Conservation (phyloP, 495 filamentous ascomycete species). For the Aspergillus carlsbadensis region DNA sequence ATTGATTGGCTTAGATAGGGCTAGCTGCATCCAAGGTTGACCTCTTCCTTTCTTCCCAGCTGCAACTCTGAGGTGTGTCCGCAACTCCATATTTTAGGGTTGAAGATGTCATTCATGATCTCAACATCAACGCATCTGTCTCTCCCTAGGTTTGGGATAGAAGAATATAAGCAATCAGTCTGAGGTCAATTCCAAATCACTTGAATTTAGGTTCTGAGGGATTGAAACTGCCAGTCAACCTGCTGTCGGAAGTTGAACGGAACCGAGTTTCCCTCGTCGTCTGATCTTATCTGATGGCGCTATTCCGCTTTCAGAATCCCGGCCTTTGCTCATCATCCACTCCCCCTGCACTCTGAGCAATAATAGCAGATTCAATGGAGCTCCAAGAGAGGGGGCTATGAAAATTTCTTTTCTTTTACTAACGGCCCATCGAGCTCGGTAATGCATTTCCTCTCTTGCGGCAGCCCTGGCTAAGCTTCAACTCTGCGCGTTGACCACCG, state of each 20-base stretch:
- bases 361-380: neutral
- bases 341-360: neutral
- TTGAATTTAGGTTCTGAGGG: neutral
- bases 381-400: neutral
- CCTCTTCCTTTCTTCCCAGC: neutral
- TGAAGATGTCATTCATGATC: neutral
- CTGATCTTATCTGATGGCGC: constrained; percentile 31
- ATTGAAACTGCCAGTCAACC: too few relatives aligned
- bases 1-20: constrained; percentile 1
- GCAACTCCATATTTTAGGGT: constrained; percentile 5
- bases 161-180: neutral
- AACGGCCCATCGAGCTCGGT: neutral
- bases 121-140: constrained; percentile 2
- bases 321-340: neutral
- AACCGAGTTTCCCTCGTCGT: constrained; percentile 12
- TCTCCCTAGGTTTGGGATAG: neutral
- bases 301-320: constrained; percentile 14
- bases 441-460: neutral
- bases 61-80: neutral
- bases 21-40: neutral
- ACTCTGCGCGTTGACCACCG: neutral
- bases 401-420: constrained; percentile 9
- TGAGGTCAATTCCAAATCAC: neutral
- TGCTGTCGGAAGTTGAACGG: too few relatives aligned
- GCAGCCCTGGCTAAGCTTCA: neutral